Conservation (phyloP, 108 stramenopile species). For the Cyclotella choctawhatcheeana region DNA sequence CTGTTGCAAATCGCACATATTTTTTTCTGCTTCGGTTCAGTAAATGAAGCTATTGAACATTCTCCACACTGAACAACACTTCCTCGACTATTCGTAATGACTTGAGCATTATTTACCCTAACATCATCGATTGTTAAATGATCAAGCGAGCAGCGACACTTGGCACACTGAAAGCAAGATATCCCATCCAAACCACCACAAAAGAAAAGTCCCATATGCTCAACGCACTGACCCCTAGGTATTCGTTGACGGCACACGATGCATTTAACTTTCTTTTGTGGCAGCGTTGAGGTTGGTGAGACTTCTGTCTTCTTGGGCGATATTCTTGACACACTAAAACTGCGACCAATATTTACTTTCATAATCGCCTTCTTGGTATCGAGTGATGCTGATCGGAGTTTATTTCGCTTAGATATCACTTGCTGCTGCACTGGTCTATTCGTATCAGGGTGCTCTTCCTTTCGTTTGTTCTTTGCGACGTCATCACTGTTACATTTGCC, state of each 20-base stretch:
- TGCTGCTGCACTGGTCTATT: background rate
- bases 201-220: conserved; percentile 5
- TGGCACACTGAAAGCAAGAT: conserved; percentile 19
- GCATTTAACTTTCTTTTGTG: conserved; percentile 12
- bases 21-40: background rate
- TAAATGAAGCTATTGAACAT: too few relatives aligned
- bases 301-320: background rate
- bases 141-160: conserved; percentile 1
- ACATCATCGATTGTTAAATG: background rate
- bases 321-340: background rate
- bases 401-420: background rate
- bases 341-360: background rate
- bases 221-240: conserved; percentile 1
- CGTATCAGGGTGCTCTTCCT: too few relatives aligned
- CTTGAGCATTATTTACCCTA: conserved; percentile 6
- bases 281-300: background rate
- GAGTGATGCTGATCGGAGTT: conserved; percentile 1
- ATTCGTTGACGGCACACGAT: conserved; percentile 16
- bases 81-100: conserved; percentile 34
- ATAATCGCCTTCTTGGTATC: background rate
- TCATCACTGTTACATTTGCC: background rate
- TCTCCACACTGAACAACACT: conserved; percentile 37
- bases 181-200: background rate
- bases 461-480: background rate
- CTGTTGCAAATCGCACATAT: conserved; percentile 12